Evolutionary conservation across 2,329 filamentous ascomycete species (phyloP), one percentile per base, ranked within the genome.

Genomic region (Neonectria neomacrospora): DNA sequence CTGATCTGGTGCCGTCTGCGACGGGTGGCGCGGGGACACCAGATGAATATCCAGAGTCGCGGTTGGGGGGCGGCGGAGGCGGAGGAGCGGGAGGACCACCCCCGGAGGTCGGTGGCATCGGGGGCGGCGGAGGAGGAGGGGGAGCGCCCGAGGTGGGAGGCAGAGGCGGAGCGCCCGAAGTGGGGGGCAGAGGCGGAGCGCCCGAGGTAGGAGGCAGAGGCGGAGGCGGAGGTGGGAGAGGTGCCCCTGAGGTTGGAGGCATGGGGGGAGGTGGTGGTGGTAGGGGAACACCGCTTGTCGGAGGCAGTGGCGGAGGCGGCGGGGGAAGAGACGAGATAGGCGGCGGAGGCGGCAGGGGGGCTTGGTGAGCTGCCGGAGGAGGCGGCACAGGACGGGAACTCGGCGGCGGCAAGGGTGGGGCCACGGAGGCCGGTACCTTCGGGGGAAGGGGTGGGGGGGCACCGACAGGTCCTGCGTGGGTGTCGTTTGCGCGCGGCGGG

Each of bases 11-110:
- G 55, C 78, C 66, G 39, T 83, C 83, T 11, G 77, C 78, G 11
- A 77, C 65, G 3, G 84, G 80, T 14, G 82, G 67, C 74, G 81
- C 78, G 2, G 87, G 84, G 1, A 82, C 81, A 26, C 86, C 82
- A 2, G 87, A 85, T 4, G 83, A 80, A 75, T 88, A 87, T 59
- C 80, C 87, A 64, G 79, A 89, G 80, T 83, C 88, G 80, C 79
- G 84, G 77, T 81, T 88, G 74, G 87, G 83, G 41, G 84, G 83
- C 1, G 84, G 84, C 12, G 86, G 85, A 3, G 86, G 85, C 1
- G 82, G 83, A 12, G 81, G 80, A 3, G 78, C 79, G 9, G 78
- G 76, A 20, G 76, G 55, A 16, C 54, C 61, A 47, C 61, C 66
- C 8, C 44, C 64, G 5, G 45, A 30, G 8, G 74, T 69, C 14